Evolutionary conservation across 1,139 yeast genomes (phyloP).

Genomic region (Pichiaceae sp.): DNA sequence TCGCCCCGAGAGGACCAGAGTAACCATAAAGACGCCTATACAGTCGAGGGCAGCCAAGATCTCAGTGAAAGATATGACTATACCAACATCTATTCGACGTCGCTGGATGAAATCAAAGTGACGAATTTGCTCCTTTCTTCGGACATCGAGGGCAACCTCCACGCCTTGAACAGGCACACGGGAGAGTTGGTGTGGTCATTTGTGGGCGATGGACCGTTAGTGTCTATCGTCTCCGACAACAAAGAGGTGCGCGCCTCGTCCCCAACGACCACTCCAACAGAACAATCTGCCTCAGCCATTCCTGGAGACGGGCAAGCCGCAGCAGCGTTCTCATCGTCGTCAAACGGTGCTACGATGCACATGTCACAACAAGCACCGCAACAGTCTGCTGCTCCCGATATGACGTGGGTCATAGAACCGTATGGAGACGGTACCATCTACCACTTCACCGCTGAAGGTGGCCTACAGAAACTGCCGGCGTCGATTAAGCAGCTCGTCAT

Average conservation of each 20-base stretch:
- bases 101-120: conserved; percentile 42
- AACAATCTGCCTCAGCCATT: background rate
- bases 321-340: background rate
- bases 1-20: no score
- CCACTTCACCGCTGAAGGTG: conserved; percentile 70
- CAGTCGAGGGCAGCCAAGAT: background rate
- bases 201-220: conserved; percentile 43
- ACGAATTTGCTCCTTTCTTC: conserved; percentile 61
- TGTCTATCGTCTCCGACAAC: conserved; percentile 17
- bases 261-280: conserved; percentile 12
- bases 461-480: conserved; percentile 76
- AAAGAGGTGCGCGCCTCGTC: background rate
- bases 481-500: conserved; percentile 70
- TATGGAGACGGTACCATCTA: conserved; percentile 79
- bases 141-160: conserved; percentile 83
- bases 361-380: background rate
- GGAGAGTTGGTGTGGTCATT: conserved; percentile 80
- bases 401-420: conserved; percentile 87
- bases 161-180: conserved; percentile 69
- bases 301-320: conserved; percentile 1
- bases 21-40: no score
- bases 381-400: conserved; percentile 7
- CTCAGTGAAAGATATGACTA: background rate
- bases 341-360: background rate
- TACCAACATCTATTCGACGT: conserved; percentile 5